Conservation (phyloP, 1,284 basidiomycete species). For the Leccinum subrobustum region DNA sequence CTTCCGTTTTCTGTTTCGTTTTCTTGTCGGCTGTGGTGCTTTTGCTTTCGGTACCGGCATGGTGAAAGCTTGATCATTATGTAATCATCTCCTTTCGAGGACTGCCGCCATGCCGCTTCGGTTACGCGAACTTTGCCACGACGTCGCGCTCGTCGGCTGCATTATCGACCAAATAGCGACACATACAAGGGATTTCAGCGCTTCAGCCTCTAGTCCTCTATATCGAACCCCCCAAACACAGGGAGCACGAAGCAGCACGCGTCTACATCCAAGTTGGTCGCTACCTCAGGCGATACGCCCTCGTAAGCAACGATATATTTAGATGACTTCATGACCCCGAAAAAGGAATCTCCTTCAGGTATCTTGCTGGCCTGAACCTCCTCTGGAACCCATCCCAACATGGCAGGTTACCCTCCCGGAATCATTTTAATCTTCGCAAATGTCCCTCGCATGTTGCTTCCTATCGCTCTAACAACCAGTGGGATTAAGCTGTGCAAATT, state of each 20-base stretch:
- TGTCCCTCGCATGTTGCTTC: neutral
- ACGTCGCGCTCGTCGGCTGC: neutral
- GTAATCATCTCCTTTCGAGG: neutral
- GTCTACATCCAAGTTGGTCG: neutral
- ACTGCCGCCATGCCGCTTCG: neutral
- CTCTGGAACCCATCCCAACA: neutral
- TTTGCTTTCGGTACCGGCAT: slow-evolving; percentile 25
- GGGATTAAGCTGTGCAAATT: neutral
- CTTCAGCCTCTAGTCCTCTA: neutral
- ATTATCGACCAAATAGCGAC: neutral
- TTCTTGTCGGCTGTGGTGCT: slow-evolving; percentile 37
- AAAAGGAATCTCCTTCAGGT: neutral
- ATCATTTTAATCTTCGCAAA: neutral
- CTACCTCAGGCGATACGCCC: neutral
- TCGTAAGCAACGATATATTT: neutral
- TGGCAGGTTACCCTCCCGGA: neutral
- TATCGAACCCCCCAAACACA: neutral
- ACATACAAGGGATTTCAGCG: neutral
- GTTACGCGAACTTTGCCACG: neutral
- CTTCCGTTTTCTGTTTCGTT: slow-evolving; percentile 53
- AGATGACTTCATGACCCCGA: neutral
- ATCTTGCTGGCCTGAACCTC: neutral
- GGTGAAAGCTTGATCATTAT: neutral
- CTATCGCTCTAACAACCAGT: neutral
- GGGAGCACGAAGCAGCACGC: neutral